Base-by-base conservation (phyloP, 2,329 filamentous ascomycete species). In the Shiraia sp. region DNA sequence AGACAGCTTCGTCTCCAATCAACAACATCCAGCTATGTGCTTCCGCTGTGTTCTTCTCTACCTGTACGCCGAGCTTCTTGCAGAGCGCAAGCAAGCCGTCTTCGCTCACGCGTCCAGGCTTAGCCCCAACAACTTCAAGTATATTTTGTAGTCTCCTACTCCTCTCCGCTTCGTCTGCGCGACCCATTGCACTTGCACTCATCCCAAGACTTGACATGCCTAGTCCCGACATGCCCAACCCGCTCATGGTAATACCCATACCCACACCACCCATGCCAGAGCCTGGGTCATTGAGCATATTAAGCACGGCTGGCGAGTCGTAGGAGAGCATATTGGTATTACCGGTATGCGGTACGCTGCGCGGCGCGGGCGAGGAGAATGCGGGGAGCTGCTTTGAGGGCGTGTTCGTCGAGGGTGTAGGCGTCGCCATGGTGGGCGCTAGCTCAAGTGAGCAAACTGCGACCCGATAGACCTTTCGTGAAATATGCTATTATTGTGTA, bases 81-180 rank as follows among this genome's bases (percentile, higher is more conserved):
- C 83, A 85, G 22, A 92, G 72, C 39, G 86, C 78, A 64, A 87
- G 83, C n/a, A 93, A 75, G 2, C 86, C 86, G 22, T 86, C 82
- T 58, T 88, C 85, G 53, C 86, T 88, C 26, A 92, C 82, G 28
- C 83, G 72, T 3, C 86, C 86, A 49, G 83, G 87, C 59, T 79
- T 85, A 47, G 77, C 80, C 12, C 80, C 84, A 43, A 91, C 83
- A 53, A 73, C 83, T 30, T 82, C 81, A 50, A 89, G 81, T 10
- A 80, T 87, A 40, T 73, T 74, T 31, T 82, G 83, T 24, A 78
- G 82, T 37, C 73, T 73, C 34, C 72, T 68, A 50, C 71, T 68
- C 51, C 75, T 64, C 53, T 81, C 78, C 32, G 79, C 77, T 42
- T 81, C 79, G 49, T 79, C 77, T 36, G 73, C 71, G 32, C 72